These are phyloP conservation scores for Cinnamomum chago DNA, from an alignment of 164 flowering plant species.

Conservation along the genomic window DNA sequence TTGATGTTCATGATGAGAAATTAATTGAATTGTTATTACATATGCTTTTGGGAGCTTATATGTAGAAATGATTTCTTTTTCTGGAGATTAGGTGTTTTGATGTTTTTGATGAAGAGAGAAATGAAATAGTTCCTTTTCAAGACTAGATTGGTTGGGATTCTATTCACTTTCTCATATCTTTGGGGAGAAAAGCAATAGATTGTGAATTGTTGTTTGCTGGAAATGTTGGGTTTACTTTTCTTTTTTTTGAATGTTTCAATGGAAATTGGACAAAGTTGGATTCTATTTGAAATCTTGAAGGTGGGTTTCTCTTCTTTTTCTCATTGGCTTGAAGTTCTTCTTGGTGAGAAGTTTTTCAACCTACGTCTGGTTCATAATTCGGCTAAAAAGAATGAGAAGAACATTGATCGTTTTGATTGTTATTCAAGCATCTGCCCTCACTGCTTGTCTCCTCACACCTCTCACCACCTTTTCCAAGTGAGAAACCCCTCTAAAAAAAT, in stretches of 20 bases:
- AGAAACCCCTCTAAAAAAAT: neutral
- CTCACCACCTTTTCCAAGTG: constrained; percentile 79
- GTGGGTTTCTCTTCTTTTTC: constrained; percentile 37
- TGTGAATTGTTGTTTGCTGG: too few species aligned
- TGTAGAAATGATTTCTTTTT: too few species aligned
- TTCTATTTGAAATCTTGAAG: constrained; percentile 12
- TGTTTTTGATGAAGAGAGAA: too few species aligned
- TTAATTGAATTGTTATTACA: too few species aligned
- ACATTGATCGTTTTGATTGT: constrained; percentile 78
- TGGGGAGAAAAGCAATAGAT: too few species aligned
- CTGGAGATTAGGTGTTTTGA: too few species aligned
- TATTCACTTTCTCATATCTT: too few species aligned
- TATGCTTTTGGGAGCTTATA: too few species aligned
- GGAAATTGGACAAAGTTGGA: constrained; percentile 1
- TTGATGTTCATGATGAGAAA: neutral
- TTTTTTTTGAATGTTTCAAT: neutral
- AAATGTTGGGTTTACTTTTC: too few species aligned
- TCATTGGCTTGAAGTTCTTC: constrained; percentile 58
- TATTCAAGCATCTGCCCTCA: constrained; percentile 66
- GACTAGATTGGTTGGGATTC: too few species aligned
- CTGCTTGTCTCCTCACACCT: constrained; percentile 59
- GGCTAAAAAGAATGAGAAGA: constrained; percentile 81
- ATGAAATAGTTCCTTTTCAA: too few species aligned
- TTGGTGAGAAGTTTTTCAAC: constrained; percentile 65
- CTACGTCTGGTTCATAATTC: constrained; percentile 66